Base-by-base conservation (phyloP, 257 asterid species). In the Scutellaria baicalensis region DNA sequence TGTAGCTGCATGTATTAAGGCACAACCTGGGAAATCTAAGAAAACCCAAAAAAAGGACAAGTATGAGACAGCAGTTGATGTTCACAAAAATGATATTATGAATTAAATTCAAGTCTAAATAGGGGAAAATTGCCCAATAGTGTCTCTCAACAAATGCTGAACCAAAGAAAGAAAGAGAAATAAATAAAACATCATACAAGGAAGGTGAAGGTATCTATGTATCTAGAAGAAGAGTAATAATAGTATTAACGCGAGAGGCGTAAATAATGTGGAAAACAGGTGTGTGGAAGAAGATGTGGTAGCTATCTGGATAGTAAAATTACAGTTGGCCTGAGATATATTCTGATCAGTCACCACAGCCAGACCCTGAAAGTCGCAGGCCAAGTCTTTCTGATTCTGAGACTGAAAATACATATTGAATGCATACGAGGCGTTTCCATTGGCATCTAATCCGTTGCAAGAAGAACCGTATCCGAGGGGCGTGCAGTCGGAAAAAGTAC, bases 391-490 rank as follows among this genome's bases (percentile, higher is more conserved):
- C 50, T 89, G 93, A 73, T 70, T 76, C 78, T 83, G 86, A n/a
- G 75, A 83, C 88, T 86, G 96, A 70, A 74, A 86, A 59, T 84
- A 89, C 84, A 77, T 79, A 38, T 86, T 89, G 66, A 89, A 89
- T 6, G 96, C 96, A 58, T 84, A 89, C 1, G 96, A 84, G 1
- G 89, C 96, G 50, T 89, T 89, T 9, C 86, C 89, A 27, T 79
- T 84, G 9, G 91, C 75, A 21, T 89, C 93, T 66, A 89, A 70
- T n/a, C 87, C 89, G 36, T 83, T 84, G 80, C 96, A 89, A 0
- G 94, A 84, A 5, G 96, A 89, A 31, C 96, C 96, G 33, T 84
- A 89, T 3, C 94, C 96, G 18, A 89, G 89, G 1, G 91, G 75
- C 4, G 96, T 89, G 77, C 96, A 89, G 66, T 89, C 96, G 8